Evolutionary conservation across 768 basidiomycete species (phyloP).

Genomic region (Heimioporus sp.): DNA sequence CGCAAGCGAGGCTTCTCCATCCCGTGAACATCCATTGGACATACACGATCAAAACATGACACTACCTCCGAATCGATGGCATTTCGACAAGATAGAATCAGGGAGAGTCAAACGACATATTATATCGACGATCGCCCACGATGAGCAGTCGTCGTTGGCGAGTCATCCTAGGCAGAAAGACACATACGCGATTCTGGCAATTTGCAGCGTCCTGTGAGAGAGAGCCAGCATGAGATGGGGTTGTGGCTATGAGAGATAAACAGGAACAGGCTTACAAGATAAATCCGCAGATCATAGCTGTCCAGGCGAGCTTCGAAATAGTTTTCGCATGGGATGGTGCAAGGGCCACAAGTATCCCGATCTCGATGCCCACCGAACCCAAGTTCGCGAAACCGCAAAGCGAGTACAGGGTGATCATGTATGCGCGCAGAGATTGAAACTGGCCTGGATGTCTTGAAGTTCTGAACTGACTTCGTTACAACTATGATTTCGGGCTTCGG

Average conservation of each 20-base stretch:
- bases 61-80: no score
- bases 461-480: conserved; percentile 24
- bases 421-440: conserved; percentile 61
- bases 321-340: conserved; percentile 66
- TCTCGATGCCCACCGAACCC: conserved; percentile 83
- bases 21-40: no score
- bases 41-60: no score
- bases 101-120: no score
- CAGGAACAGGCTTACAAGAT: conserved; percentile 38
- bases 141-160: conserved; percentile 15
- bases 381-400: conserved; percentile 92
- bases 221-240: neutral
- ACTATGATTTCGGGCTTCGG: neutral
- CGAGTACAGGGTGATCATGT: conserved; percentile 81
- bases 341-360: conserved; percentile 69
- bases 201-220: conserved; percentile 45
- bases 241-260: neutral
- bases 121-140: conserved; percentile 44
- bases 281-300: conserved; percentile 72
- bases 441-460: conserved; percentile 44
- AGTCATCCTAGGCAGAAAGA: neutral
- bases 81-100: no score
- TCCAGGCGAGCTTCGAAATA: conserved; percentile 67
- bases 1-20: no score
- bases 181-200: conserved; percentile 57